Evolutionary conservation across 108 stramenopile species (phyloP).

Genomic region (Nitzschia sp.): DNA sequence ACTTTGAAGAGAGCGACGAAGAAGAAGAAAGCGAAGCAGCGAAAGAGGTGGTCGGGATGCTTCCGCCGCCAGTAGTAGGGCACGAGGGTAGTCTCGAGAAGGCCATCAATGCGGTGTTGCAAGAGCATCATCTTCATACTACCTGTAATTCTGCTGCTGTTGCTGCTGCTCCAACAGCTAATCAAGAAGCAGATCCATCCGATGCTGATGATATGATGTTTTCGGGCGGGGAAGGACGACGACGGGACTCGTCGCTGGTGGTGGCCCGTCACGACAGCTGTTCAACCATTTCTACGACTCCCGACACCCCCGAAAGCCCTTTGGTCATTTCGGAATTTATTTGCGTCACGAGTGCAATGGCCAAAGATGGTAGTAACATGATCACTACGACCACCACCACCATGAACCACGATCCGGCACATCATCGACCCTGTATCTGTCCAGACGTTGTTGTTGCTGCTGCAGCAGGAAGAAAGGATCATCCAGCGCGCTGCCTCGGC

Average conservation of each 20-base stretch:
- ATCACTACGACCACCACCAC: slow-evolving; percentile 7
- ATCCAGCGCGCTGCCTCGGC: too few species aligned
- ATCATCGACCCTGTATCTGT: neutral
- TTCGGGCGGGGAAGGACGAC: too few species aligned
- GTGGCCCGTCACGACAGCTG: neutral
- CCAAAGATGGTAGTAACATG: neutral
- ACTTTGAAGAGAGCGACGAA: neutral
- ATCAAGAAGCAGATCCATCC: too few species aligned
- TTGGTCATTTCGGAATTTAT: neutral
- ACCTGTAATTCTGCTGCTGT: too few species aligned
- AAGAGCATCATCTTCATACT: neutral
- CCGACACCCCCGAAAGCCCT: neutral
- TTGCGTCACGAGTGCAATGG: too few species aligned
- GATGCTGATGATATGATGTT: too few species aligned
- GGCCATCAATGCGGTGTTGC: neutral
- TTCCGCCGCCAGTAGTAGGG: neutral
- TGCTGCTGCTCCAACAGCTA: too few species aligned
- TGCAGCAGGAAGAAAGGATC: too few species aligned
- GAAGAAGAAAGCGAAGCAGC: neutral
- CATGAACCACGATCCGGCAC: neutral
- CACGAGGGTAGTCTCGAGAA: neutral
- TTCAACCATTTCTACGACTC: slow-evolving; percentile 2
- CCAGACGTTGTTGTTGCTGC: too few species aligned
- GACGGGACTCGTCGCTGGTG: neutral
- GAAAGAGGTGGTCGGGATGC: neutral